These are phyloP conservation scores for Melaleuca quinquenervia DNA, from an alignment of 345 rosid genomes.

Conservation along the genomic window DNA sequence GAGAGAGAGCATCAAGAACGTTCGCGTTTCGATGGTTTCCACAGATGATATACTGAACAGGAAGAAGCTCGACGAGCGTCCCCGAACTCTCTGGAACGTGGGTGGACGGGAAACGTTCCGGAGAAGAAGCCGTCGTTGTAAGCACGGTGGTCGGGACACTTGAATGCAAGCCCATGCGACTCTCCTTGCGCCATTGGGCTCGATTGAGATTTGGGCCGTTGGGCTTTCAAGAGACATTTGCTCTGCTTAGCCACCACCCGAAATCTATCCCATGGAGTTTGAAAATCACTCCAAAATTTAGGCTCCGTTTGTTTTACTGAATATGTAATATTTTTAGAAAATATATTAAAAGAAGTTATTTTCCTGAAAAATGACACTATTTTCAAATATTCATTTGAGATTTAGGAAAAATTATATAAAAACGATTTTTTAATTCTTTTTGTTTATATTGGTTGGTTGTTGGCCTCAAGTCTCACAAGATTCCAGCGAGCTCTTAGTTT, in stretches of 20 bases:
- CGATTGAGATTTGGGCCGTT: not conserved
- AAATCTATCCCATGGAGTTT: not conserved
- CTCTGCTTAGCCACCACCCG: not conserved
- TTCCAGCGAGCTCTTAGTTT: too few species aligned
- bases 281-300: not conserved
- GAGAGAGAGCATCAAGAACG: not conserved
- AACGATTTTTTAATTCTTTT: too few species aligned
- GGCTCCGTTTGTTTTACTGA: too few species aligned
- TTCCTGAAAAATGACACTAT: too few species aligned
- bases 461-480: too few species aligned
- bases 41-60: not conserved
- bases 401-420: too few species aligned
- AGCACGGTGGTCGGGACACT: not conserved
- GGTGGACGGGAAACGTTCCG: not conserved
- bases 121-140: not conserved
- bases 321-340: too few species aligned
- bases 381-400: too few species aligned
- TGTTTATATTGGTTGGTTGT: too few species aligned
- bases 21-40: not conserved
- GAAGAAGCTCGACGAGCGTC: not conserved
- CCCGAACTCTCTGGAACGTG: not conserved
- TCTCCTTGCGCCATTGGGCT: not conserved
- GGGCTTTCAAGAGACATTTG: rapidly evolving
- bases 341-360: too few species aligned
- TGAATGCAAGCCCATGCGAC: not conserved